Evolutionary conservation across 2,329 filamentous ascomycete genomes (phyloP), one percentile per base, ranked within the genome.

Genomic region (Alternaria incomplexa): DNA sequence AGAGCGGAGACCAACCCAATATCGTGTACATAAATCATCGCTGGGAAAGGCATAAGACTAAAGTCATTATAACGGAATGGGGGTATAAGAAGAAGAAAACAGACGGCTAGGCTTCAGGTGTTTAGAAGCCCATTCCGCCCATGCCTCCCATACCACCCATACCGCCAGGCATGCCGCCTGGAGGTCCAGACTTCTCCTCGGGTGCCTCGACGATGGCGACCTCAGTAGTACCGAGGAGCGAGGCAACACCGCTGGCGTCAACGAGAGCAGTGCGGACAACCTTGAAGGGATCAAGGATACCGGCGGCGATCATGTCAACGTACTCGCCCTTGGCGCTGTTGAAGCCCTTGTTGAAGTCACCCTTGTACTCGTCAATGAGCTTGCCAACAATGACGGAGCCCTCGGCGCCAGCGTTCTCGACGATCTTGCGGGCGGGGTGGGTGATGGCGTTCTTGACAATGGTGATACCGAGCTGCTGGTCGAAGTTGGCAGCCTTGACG

Each of bases 271-370:
- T 99, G 77, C 96, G 93, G 79, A 99, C 96, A 74, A 99, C 96
- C 92, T 99, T 99, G 88, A 99, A 92, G 70, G 96, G 96, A 82
- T 99, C 96, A 64, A 99, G 91, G 82, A 99, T 99, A 91, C 96
- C 96, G 72, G 93, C 89, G 67, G 88, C 82, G 79, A 99, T 97
- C 96, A 99, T 98, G 86, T 99, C 95, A 72, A 97, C 93, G 84
- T 97, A 99, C 86, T 98, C 92, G 83, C 95, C 93, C 87, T 94
- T 97, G 81, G 93, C 85, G 84, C 92, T 96, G 88, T 99, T 93
- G 85, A 93, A 99, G 70, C 96, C 96, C 87, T 91, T 96, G 92
- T 97, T 96, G 89, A 99, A 99, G 83, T 99, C 94, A 70, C 81
- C 81, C 80, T 88, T 93, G 80, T 87, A 95, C 85, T 99, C 96